A percentile compares a stretch with the other conserved stretches of the same genome.
phyloP scores from a whole-genome alignment of 139 green algal species.

The Coelastrella sp. region DNA sequence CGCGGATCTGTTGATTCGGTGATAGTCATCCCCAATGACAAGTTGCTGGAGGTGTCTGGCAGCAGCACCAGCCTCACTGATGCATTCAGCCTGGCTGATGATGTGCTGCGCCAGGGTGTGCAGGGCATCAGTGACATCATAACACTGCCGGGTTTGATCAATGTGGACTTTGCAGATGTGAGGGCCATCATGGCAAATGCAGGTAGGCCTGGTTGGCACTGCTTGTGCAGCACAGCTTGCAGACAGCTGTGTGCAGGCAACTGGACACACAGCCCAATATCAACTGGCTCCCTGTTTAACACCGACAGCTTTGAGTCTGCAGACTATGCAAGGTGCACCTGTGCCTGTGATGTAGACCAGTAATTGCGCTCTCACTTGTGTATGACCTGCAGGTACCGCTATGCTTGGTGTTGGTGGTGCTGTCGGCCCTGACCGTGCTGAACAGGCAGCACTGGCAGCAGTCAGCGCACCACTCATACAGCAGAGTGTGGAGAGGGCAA shows the following conservation, averaged over 20 bases:
- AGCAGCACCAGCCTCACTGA: slow-evolving; percentile 91
- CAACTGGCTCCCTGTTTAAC: too few relatives aligned
- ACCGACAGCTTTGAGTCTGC: too few relatives aligned
- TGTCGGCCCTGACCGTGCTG: slow-evolving; percentile 73
- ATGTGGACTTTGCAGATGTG: slow-evolving; percentile 99
- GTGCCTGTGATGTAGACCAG: not conserved
- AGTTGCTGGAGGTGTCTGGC: slow-evolving; percentile 87
- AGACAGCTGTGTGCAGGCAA: too few relatives aligned
- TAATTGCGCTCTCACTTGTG: not conserved
- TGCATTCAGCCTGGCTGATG: slow-evolving; percentile 96
- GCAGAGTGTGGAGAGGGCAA: slow-evolving; percentile 92
- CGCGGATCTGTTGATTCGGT: slow-evolving; percentile 55
- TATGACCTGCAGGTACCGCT: slow-evolving; percentile 72
- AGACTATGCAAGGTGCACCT: not conserved
- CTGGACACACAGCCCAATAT: too few relatives aligned
- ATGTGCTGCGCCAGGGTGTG: slow-evolving; percentile 93
- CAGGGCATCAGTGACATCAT: slow-evolving; percentile 99
- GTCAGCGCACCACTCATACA: slow-evolving; percentile 95
- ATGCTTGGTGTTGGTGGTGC: slow-evolving; percentile 84
- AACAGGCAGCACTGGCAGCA: slow-evolving; percentile 82
- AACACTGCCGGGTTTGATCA: slow-evolving; percentile 97
- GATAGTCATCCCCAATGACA: slow-evolving; percentile 93
- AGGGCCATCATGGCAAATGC: slow-evolving; percentile 96
- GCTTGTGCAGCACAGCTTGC: too few relatives aligned
- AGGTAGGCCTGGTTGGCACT: slow-evolving; percentile 41